Evolutionary conservation across 1,139 yeast genomes (phyloP).

Genomic region (Eremothecium cymbalariae): DNA sequence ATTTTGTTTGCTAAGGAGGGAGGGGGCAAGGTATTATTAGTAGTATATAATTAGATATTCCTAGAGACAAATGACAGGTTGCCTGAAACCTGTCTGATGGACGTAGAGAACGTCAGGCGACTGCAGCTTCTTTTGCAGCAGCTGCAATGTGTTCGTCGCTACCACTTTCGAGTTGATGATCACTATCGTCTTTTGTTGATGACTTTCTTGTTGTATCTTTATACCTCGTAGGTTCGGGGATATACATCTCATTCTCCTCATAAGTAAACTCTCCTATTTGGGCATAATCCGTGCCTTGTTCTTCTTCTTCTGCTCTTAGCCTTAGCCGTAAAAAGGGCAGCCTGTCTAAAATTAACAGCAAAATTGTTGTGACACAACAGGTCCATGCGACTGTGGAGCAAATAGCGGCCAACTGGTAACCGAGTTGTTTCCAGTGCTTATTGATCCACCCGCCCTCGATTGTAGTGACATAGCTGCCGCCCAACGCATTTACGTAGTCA

Average conservation of each 20-base stretch:
- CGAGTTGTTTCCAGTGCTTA: conserved; percentile 82
- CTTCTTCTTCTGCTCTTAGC: conserved; percentile 83
- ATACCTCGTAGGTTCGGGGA: conserved; percentile 69
- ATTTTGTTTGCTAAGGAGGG: too few relatives aligned
- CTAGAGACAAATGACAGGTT: too few relatives aligned
- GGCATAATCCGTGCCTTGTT: conserved; percentile 78
- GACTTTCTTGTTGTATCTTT: conserved; percentile 31
- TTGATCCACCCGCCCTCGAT: conserved; percentile 91
- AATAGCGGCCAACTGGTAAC: conserved; percentile 86
- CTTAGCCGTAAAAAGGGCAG: conserved; percentile 80
- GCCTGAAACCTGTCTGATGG: too few relatives aligned
- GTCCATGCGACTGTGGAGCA: conserved; percentile 73
- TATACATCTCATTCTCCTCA: conserved; percentile 55
- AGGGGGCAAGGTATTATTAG: too few relatives aligned
- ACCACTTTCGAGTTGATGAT: conserved; percentile 4
- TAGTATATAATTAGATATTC: too few relatives aligned
- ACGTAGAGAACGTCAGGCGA: too few relatives aligned
- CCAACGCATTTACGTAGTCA: conserved; percentile 78
- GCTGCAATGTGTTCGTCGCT: too few relatives aligned
- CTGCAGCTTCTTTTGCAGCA: too few relatives aligned
- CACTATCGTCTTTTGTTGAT: conserved; percentile 4
- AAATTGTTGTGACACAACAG: conserved; percentile 62
- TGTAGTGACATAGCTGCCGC: conserved; percentile 48
- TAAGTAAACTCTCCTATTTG: conserved; percentile 83
- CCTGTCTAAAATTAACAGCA: conserved; percentile 64